A percentile compares a stretch with the other conserved stretches of the same genome.
phyloP scores from a whole-genome alignment of 768 basidiomycete species.

The Holtermanniella nyarrowii region DNA sequence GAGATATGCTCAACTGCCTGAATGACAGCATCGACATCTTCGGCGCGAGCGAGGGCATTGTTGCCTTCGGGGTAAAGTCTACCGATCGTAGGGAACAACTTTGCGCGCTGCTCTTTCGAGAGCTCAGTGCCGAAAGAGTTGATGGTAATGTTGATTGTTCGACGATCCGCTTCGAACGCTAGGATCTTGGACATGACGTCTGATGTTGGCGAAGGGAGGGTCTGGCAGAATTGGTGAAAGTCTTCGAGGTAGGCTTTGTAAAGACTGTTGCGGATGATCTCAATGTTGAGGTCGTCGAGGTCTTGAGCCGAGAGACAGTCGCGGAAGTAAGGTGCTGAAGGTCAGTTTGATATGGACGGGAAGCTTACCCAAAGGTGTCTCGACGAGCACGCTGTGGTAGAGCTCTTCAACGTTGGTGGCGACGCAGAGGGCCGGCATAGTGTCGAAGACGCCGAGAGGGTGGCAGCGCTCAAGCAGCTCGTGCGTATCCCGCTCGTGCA shows the following conservation, averaged over 20 bases:
- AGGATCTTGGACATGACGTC: conserved; percentile 89
- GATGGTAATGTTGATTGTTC: conserved; percentile 96
- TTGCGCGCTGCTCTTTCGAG: conserved; percentile 85
- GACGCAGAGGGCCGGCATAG: conserved; percentile 97
- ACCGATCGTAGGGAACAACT: conserved; percentile 87
- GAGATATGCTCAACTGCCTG: conserved; percentile 72
- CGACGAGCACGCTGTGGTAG: conserved; percentile 90
- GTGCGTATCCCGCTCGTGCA: conserved; percentile 94
- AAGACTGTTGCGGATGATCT: conserved; percentile 97
- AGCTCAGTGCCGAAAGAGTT: conserved; percentile 96
- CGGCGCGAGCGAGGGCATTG: conserved; percentile 82
- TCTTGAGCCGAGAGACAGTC: conserved; percentile 90
- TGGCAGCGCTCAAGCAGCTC: conserved; percentile 94
- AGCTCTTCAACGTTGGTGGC: conserved; percentile 98
- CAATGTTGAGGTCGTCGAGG: conserved; percentile 96
- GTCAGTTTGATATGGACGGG: neutral
- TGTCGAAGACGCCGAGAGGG: conserved; percentile 91
- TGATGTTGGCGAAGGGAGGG: conserved; percentile 71
- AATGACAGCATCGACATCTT: conserved; percentile 89
- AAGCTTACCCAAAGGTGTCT: conserved; percentile 86
- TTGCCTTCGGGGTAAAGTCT: conserved; percentile 92
- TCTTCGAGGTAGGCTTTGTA: conserved; percentile 99
- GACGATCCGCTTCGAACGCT: conserved; percentile 90
- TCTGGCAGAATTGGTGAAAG: conserved; percentile 72
- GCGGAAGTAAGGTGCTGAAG: conserved; percentile 82